Conservation (phyloP, 2,329 filamentous ascomycete species). For the Alternaria angustiovoidea region DNA sequence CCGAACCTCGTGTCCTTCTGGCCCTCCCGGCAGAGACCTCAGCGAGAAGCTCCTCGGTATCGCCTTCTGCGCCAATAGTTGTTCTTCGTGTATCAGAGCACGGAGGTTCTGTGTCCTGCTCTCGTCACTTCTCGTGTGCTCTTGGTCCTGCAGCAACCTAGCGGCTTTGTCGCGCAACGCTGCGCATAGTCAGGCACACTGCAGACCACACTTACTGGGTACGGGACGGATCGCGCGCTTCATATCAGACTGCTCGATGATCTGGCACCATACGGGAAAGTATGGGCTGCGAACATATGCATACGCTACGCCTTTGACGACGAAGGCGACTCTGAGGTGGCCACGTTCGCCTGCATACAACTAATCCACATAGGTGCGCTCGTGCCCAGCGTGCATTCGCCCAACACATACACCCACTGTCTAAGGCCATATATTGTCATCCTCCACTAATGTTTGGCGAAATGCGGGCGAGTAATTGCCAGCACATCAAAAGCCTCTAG, state of each 20-base stretch:
- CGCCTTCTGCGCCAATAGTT: slow-evolving; percentile 2
- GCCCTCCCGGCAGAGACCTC: slow-evolving; percentile 18
- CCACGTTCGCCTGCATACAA: slow-evolving; percentile 50
- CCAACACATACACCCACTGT: slow-evolving; percentile 45
- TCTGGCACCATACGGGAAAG: slow-evolving; percentile 48
- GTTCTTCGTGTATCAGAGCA: slow-evolving; percentile 6
- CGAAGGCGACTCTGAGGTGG: slow-evolving; percentile 47
- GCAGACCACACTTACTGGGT: slow-evolving; percentile 24
- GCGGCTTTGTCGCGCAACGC: slow-evolving; percentile 15
- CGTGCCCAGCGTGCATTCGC: slow-evolving; percentile 51
- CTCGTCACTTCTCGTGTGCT: slow-evolving; percentile 19
- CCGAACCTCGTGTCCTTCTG: slow-evolving; percentile 22
- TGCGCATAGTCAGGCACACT: slow-evolving; percentile 25
- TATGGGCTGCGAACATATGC: slow-evolving; percentile 47
- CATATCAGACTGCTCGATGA: slow-evolving; percentile 39
- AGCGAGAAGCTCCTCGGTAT: slow-evolving; percentile 9
- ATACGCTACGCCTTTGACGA: slow-evolving; percentile 34
- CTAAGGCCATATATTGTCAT: slow-evolving; percentile 47
- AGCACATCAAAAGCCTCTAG: slow-evolving; percentile 51
- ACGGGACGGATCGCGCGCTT: slow-evolving; percentile 49
- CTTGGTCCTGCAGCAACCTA: slow-evolving; percentile 32
- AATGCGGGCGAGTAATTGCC: slow-evolving; percentile 50
- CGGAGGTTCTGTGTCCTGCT: slow-evolving; percentile 18
- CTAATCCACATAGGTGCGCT: slow-evolving; percentile 48
- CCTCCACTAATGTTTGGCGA: slow-evolving; percentile 48